These are phyloP conservation scores for Pythium brassicae DNA, from an alignment of 352 stramenopile genomes.

Conservation along the genomic window DNA sequence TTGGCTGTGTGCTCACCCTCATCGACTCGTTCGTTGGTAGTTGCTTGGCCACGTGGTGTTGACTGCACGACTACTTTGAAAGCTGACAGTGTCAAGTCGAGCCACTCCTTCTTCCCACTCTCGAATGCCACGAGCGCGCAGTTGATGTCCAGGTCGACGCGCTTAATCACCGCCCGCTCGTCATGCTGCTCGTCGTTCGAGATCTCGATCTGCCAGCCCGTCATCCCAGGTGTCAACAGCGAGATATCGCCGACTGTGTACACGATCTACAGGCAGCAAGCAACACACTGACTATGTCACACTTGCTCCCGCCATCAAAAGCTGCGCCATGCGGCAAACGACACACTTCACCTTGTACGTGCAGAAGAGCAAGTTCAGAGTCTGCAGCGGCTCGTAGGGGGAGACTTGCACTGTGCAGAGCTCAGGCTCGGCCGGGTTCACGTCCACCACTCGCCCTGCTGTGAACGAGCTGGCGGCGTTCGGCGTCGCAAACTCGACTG, in stretches of 20 bases:
- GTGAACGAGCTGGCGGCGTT: conserved; percentile 6
- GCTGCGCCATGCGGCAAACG: background rate
- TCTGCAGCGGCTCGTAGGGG: conserved; percentile 33
- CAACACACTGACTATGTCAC: too few relatives aligned
- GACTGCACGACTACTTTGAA: conserved; percentile 30
- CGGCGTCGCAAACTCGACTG: conserved; percentile 33
- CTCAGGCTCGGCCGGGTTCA: conserved; percentile 12
- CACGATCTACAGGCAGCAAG: conserved; percentile 20
- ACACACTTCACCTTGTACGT: conserved; percentile 30
- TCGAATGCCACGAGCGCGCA: conserved; percentile 44
- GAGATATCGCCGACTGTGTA: conserved; percentile 36
- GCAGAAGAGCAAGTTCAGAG: conserved; percentile 21
- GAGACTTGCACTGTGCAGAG: conserved; percentile 38
- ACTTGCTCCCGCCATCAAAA: background rate
- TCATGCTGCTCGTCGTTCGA: conserved; percentile 15
- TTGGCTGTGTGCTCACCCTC: background rate
- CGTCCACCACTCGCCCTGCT: conserved; percentile 29
- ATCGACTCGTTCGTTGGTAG: background rate
- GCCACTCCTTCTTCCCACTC: conserved; percentile 45
- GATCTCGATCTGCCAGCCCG: conserved; percentile 44
- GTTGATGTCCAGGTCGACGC: conserved; percentile 49
- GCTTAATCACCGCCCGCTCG: conserved; percentile 33
- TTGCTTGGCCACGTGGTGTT: background rate
- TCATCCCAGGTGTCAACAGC: conserved; percentile 27
- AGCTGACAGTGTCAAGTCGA: conserved; percentile 37